Evolutionary conservation across 345 rosid species (phyloP), one percentile per base, ranked within the genome.

Genomic region (Hibiscus syriacus): DNA sequence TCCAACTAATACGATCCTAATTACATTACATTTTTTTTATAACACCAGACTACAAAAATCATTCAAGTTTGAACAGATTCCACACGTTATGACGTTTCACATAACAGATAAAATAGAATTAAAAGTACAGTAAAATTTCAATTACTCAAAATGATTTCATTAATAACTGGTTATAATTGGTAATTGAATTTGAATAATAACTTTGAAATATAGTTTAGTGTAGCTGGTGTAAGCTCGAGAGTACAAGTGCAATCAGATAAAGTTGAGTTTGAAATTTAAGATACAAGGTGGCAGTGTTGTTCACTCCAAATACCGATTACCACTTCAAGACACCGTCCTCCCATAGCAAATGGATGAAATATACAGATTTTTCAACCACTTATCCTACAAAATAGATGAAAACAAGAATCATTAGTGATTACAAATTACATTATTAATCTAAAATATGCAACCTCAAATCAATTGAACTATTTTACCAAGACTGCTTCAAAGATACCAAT

Each of bases 291-390:
- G 50, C n/a, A 20, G 9, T n/a, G n/a, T n/a, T n/a, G n/a, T n/a
- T 9, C 10, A 3, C 11, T 63, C 34, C 34, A 25, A 63, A 43
- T 41, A 23, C 14, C 22, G 4, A 48, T n/a, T n/a, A n/a, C n/a
- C n/a, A 36, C 50, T 62, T 86, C 87, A 92, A 20, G 92, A 89
- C 22, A 88, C 95, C 1, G 98, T 90, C 69, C 97, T 78, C 55
- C 98, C 98, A n/a, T 78, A 90, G 72, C 95, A 92, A 59, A 92
- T 73, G 5, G 96, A 90, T 25, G 98, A 89, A 52, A 92, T 78
- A 75, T 88, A 92, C 70, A 92, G 82, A 84, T 86, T 90, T 66
- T 84, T 92, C 0, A 81, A 82, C 98, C 98, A 53, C 11, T 53
- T 53, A 10, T 53, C 56, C 48, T 53, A 22, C 56, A 53, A 53